Conservation (phyloP, 2,329 filamentous ascomycete genomes). For the Botrytis sinoallii region DNA sequence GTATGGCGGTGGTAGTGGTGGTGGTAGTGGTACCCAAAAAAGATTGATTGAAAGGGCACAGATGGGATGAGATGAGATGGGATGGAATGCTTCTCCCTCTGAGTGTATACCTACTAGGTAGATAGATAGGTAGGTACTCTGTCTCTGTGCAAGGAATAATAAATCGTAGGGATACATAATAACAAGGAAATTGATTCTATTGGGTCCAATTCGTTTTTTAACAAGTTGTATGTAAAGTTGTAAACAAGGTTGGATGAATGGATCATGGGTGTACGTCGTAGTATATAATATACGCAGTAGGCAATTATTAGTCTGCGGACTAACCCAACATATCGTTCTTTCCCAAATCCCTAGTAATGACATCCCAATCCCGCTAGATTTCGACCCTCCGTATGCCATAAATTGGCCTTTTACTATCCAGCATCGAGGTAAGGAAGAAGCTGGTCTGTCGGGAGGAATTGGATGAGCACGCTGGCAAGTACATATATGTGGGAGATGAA, state of each 20-base stretch:
- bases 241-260: conserved; percentile 1
- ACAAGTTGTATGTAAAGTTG: too few relatives aligned
- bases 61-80: background rate
- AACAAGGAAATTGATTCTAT: background rate
- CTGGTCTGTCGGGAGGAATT: background rate
- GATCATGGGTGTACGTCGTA: background rate
- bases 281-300: background rate
- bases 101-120: background rate
- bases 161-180: background rate
- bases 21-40: background rate
- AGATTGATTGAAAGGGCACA: background rate
- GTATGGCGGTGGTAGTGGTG: background rate
- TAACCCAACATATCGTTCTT: background rate
- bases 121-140: background rate
- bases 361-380: background rate
- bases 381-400: background rate
- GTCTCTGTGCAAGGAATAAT: background rate
- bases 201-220: background rate
- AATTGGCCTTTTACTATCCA: background rate
- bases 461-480: background rate
- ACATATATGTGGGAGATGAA: background rate
- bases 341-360: too few relatives aligned
- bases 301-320: too few relatives aligned
- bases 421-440: background rate
- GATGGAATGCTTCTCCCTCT: background rate